phyloP scores from a whole-genome alignment of 352 stramenopile species.

The Globisporangium alternatum region DNA sequence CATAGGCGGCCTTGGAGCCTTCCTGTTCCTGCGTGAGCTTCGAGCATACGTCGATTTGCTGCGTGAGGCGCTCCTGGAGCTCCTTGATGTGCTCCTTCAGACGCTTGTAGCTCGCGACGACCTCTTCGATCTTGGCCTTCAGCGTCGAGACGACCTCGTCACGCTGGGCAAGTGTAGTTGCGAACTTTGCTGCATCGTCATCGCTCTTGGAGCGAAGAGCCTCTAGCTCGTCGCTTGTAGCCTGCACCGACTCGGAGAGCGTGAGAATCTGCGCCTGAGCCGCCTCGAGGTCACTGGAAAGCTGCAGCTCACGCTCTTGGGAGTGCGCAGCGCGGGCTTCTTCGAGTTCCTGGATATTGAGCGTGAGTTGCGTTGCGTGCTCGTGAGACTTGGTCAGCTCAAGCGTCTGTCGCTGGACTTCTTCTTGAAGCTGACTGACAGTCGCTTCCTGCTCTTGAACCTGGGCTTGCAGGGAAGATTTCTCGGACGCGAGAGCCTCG shows the following conservation, averaged over 20 bases:
- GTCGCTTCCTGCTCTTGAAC: background rate
- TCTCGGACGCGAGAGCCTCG: background rate
- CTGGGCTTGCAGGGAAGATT: background rate
- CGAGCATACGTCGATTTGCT: slow-evolving; percentile 16
- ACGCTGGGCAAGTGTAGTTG: slow-evolving; percentile 20
- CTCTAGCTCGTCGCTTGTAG: slow-evolving; percentile 17
- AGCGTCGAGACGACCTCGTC: slow-evolving; percentile 53
- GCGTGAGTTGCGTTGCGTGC: background rate
- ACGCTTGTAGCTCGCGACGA: slow-evolving; percentile 59
- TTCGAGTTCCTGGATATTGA: slow-evolving; percentile 10
- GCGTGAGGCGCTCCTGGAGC: slow-evolving; percentile 37
- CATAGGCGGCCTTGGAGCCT: slow-evolving; percentile 22
- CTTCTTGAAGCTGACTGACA: background rate
- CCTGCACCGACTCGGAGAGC: slow-evolving; percentile 17
- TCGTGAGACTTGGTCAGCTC: background rate
- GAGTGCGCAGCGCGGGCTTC: slow-evolving; percentile 20
- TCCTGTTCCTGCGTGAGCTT: slow-evolving; percentile 27
- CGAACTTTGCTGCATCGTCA: background rate
- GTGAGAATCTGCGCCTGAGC: slow-evolving; percentile 24
- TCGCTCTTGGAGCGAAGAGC: slow-evolving; percentile 12
- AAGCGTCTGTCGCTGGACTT: background rate
- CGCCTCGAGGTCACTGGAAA: slow-evolving; percentile 18
- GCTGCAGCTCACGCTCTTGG: slow-evolving; percentile 12
- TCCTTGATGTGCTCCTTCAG: slow-evolving; percentile 46
- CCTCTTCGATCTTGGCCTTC: slow-evolving; percentile 59